These are phyloP conservation scores for Claviceps sp. DNA, from an alignment of 2,329 filamentous ascomycete species.

Conservation along the genomic window DNA sequence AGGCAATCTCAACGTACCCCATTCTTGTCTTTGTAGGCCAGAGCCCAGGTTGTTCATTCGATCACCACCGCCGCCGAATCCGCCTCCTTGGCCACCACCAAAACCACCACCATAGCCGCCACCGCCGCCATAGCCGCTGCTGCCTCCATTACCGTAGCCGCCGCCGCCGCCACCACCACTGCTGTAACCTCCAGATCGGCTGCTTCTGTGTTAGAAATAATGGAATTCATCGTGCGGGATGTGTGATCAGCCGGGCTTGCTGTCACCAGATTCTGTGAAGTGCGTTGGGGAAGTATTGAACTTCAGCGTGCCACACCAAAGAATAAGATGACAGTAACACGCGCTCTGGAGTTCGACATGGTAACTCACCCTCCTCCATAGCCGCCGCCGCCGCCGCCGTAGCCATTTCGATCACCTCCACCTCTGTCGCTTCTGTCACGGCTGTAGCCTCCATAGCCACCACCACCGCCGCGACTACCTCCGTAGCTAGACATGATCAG, in stretches of 20 bases:
- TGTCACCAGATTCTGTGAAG: background rate
- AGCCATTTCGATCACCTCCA: conserved; percentile 31
- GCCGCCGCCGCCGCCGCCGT: conserved; percentile 20
- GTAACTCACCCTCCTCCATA: conserved; percentile 25
- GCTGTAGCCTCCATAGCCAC: conserved; percentile 22
- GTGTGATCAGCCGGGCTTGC: background rate
- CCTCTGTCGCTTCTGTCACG: conserved; percentile 33
- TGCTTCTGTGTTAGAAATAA: conserved; percentile 24
- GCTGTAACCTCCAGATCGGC: conserved; percentile 28
- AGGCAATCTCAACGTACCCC: conserved; percentile 49
- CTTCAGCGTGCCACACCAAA: background rate
- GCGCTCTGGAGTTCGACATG: background rate
- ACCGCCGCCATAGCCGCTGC: conserved; percentile 18
- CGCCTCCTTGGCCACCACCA: conserved; percentile 19
- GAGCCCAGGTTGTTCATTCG: conserved; percentile 87
- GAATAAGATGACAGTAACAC: background rate
- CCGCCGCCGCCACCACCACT: conserved; percentile 12
- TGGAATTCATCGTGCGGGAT: background rate
- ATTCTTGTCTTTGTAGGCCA: conserved; percentile 75
- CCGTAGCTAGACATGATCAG: conserved; percentile 34
- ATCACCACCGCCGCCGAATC: conserved; percentile 73
- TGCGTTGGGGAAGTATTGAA: background rate
- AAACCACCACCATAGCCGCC: conserved; percentile 20
- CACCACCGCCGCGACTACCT: conserved; percentile 20
- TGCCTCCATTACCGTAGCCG: conserved; percentile 13